phyloP scores from a whole-genome alignment of 257 asterid genomes.

The Solanum stenotomum region DNA sequence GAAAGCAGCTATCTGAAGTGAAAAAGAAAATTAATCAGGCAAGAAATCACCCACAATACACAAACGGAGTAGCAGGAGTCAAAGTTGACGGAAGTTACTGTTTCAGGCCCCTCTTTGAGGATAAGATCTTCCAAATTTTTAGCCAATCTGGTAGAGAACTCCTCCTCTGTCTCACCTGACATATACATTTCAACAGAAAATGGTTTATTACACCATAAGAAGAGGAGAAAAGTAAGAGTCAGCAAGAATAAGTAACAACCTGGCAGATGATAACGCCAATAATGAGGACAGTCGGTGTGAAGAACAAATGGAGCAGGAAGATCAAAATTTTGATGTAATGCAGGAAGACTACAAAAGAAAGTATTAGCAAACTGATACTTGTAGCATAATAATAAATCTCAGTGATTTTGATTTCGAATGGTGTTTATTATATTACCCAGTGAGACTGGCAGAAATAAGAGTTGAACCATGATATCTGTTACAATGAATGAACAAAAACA shows the following conservation, averaged over 20 bases:
- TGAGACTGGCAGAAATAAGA: slow-evolving; percentile 83
- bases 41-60: neutral
- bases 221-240: neutral
- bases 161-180: slow-evolving; percentile 91
- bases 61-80: neutral
- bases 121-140: slow-evolving; percentile 79
- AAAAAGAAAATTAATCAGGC: neutral
- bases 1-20: slow-evolving; percentile 81
- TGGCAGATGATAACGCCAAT: slow-evolving; percentile 92
- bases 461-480: slow-evolving; percentile 96
- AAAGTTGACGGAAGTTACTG: slow-evolving; percentile 38
- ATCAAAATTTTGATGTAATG: slow-evolving; percentile 86
- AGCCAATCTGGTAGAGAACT: slow-evolving; percentile 88
- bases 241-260: slow-evolving; percentile 30
- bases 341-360: slow-evolving; percentile 47
- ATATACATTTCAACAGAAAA: neutral
- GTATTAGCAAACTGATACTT: neutral
- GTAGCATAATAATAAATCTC: neutral
- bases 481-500: slow-evolving; percentile 4
- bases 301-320: slow-evolving; percentile 84
- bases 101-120: slow-evolving; percentile 93
- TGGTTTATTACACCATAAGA: neutral
- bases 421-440: slow-evolving; percentile 43
- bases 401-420: neutral
- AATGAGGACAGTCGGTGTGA: slow-evolving; percentile 97